A percentile compares a stretch with the other conserved stretches of the same genome.
Conservation (phyloP, 192 early-diverging fungal genomes). For the Backusella luteola region DNA sequence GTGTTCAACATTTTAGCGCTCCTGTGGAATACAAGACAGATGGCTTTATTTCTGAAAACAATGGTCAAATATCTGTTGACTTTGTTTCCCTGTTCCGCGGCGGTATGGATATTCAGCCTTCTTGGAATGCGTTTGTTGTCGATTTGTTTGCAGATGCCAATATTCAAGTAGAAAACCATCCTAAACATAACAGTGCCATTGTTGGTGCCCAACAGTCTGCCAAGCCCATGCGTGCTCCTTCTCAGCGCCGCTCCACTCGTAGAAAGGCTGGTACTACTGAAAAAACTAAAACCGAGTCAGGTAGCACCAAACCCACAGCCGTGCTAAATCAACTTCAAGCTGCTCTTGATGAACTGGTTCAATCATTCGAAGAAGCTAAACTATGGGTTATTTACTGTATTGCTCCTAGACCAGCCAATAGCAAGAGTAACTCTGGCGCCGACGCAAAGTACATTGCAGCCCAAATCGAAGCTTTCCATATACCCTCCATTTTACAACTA, state of each 20-base stretch:
- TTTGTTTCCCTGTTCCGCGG: conserved; percentile 80
- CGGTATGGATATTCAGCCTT: conserved; percentile 51
- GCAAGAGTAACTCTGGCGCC: conserved; percentile 32
- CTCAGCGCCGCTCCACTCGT: conserved; percentile 49
- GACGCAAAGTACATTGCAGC: conserved; percentile 61
- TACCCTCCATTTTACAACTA: conserved; percentile 64
- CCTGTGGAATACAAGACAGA: conserved; percentile 73
- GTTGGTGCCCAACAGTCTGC: conserved; percentile 73
- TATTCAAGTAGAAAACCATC: conserved; percentile 68
- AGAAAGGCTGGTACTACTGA: conserved; percentile 4
- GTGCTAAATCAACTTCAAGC: conserved; percentile 53
- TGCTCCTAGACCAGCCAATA: conserved; percentile 51
- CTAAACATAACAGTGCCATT: conserved; percentile 66
- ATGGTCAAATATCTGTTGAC: conserved; percentile 69
- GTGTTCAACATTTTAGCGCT: conserved; percentile 70
- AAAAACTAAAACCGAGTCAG: neutral
- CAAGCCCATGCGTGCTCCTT: conserved; percentile 69
- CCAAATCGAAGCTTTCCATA: conserved; percentile 68
- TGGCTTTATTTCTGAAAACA: conserved; percentile 74
- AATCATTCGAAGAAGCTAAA: conserved; percentile 72
- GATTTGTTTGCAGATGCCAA: conserved; percentile 69
- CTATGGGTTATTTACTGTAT: conserved; percentile 85
- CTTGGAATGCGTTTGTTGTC: conserved; percentile 73
- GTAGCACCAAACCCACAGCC: conserved; percentile 17
- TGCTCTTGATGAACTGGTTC: conserved; percentile 74